A percentile compares a stretch with the other conserved stretches of the same genome.
These are phyloP conservation scores for Halteria grandinella DNA, from an alignment of 73 alveolate species.

Conservation along the genomic window DNA sequence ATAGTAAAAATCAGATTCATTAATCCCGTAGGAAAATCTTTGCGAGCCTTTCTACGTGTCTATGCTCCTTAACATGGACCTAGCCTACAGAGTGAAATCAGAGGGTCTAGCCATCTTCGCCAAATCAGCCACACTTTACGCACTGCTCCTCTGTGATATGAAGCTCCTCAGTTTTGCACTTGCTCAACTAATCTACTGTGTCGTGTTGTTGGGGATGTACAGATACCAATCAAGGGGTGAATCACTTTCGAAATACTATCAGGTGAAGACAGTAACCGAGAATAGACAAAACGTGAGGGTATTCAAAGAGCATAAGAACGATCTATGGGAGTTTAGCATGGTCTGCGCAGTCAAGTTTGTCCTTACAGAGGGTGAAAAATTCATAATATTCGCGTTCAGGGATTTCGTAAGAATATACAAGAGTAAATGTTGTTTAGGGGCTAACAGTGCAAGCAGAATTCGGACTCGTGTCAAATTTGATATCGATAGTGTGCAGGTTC, in stretches of 20 bases:
- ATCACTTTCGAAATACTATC: not conserved
- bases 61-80: constrained; percentile 25
- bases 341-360: constrained; percentile 38
- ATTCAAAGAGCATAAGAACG: constrained; percentile 32
- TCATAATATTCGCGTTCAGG: constrained; percentile 29
- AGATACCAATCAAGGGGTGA: not conserved
- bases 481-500: constrained; percentile 60
- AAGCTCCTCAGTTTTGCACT: constrained; percentile 32
- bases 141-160: not conserved
- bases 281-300: not conserved
- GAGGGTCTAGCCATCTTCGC: constrained; percentile 40
- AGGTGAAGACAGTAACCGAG: not conserved
- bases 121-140: constrained; percentile 15
- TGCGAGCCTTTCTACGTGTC: constrained; percentile 53
- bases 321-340: constrained; percentile 9
- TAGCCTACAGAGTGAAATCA: constrained; percentile 23
- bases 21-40: constrained; percentile 27
- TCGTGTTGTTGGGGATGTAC: constrained; percentile 3
- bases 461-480: constrained; percentile 39
- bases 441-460: constrained; percentile 33
- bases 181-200: constrained; percentile 30
- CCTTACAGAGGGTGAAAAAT: constrained; percentile 52
- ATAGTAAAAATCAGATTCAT: not conserved
- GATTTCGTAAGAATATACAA: not conserved
- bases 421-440: not conserved